These are phyloP conservation scores for Exophiala alcalophila DNA, from an alignment of 2,329 filamentous ascomycete species.

Conservation along the genomic window DNA sequence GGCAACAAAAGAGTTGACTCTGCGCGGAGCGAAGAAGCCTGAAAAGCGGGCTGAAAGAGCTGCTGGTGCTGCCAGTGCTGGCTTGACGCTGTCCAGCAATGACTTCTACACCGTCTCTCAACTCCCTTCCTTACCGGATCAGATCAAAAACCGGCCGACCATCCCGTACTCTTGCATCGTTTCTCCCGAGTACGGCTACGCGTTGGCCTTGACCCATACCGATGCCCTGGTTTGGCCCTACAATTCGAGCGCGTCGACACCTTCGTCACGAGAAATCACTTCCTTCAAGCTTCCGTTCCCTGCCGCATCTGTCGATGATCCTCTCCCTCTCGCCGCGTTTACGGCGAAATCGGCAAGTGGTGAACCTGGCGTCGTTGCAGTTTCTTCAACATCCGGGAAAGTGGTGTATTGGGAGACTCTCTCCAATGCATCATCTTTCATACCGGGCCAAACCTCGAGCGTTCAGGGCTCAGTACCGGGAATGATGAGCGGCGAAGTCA, in stretches of 20 bases:
- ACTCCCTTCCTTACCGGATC: slow-evolving; percentile 76
- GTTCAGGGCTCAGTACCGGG: slow-evolving; percentile 72
- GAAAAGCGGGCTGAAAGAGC: slow-evolving; percentile 36
- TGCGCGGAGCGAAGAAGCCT: slow-evolving; percentile 39
- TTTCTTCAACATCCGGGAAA: slow-evolving; percentile 79
- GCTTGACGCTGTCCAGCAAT: slow-evolving; percentile 62
- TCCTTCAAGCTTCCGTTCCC: slow-evolving; percentile 75
- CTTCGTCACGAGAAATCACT: slow-evolving; percentile 69
- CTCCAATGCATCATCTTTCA: slow-evolving; percentile 77
- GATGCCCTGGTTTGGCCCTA: slow-evolving; percentile 93
- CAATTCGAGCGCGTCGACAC: slow-evolving; percentile 54
- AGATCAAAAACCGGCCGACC: slow-evolving; percentile 63
- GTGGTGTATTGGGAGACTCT: slow-evolving; percentile 96
- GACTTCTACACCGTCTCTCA: slow-evolving; percentile 82
- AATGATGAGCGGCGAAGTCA: slow-evolving; percentile 73
- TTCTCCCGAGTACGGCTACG: slow-evolving; percentile 65
- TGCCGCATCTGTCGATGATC: slow-evolving; percentile 63
- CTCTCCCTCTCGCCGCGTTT: slow-evolving; percentile 77
- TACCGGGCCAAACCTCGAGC: slow-evolving; percentile 76
- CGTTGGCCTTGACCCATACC: slow-evolving; percentile 73
- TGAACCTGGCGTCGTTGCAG: slow-evolving; percentile 80
- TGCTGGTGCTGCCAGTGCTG: slow-evolving; percentile 24
- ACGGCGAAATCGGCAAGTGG: slow-evolving; percentile 75
- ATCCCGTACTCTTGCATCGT: slow-evolving; percentile 61
- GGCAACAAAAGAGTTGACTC: slow-evolving; percentile 36